Conservation (phyloP, 148 eudicot genomes). For the Cornus florida region DNA sequence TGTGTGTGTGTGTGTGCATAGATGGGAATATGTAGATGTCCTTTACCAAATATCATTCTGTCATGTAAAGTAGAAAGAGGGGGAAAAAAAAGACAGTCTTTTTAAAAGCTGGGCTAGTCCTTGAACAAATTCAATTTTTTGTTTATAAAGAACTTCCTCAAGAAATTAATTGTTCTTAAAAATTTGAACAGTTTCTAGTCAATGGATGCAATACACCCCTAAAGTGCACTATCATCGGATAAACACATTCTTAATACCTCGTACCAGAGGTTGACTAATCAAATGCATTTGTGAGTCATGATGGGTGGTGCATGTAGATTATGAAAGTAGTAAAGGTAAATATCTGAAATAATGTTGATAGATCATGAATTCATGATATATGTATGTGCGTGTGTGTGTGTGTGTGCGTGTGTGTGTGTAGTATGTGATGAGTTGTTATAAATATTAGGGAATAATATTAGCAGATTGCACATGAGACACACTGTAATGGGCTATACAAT, state of each 20-base stretch:
- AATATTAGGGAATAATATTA: conserved; percentile 9
- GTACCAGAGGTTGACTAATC: conserved; percentile 9
- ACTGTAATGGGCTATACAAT: conserved; percentile 5
- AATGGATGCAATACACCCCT: background rate
- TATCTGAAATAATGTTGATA: too few species aligned
- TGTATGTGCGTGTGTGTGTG: background rate
- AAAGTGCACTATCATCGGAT: background rate
- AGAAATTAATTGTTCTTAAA: background rate
- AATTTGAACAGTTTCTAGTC: conserved; percentile 3
- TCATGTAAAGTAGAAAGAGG: conserved; percentile 20
- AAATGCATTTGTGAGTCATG: background rate
- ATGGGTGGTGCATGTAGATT: background rate
- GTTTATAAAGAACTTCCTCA: conserved; percentile 5
- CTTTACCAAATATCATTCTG: background rate
- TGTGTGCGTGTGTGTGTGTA: background rate
- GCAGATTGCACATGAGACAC: conserved; percentile 10
- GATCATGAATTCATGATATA: background rate
- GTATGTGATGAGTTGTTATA: background rate
- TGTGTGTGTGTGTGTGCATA: background rate
- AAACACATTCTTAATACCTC: conserved; percentile 2
- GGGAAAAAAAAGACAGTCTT: conserved; percentile 23
- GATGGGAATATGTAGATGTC: background rate
- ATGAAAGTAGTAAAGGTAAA: too few species aligned
- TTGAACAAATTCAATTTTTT: background rate
- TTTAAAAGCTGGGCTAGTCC: conserved; percentile 32